These are phyloP conservation scores for Calonectria pauciramosa DNA, from an alignment of 2,329 filamentous ascomycete genomes.

Conservation along the genomic window DNA sequence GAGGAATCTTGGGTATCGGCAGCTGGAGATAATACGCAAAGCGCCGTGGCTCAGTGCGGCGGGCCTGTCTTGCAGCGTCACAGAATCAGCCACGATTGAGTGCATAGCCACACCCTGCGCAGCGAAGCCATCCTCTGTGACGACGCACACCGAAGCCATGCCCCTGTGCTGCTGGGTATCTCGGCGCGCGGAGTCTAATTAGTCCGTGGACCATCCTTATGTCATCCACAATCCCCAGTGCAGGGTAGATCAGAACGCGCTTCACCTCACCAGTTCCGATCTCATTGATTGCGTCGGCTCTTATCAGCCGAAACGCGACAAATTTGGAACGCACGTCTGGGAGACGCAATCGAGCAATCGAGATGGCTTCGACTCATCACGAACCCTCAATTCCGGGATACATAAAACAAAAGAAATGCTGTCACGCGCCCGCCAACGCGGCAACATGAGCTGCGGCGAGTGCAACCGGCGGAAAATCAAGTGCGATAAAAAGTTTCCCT, in stretches of 20 bases:
- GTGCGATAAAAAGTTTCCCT: conserved; percentile 1
- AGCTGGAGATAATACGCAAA: not conserved
- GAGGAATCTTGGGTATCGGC: not conserved
- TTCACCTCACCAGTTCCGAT: not conserved
- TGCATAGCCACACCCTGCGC: not conserved
- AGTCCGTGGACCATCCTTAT: not conserved
- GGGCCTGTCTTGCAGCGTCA: not conserved
- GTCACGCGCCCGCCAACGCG: not conserved
- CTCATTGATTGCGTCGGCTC: not conserved
- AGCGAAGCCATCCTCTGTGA: not conserved
- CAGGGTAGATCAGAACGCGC: not conserved
- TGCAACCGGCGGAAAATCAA: conserved; percentile 4
- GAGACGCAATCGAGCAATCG: not conserved
- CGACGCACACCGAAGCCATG: not conserved
- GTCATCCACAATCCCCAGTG: not conserved
- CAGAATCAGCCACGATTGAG: not conserved
- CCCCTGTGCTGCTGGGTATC: not conserved
- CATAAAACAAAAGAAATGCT: not conserved
- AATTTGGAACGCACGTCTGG: not conserved
- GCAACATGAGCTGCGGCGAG: not conserved
- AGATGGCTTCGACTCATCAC: not conserved
- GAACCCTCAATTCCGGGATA: not conserved
- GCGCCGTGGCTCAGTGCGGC: not conserved
- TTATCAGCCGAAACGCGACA: not conserved
- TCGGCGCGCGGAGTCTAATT: not conserved